Percentiles rank a stretch among this genome's conserved stretches.
phyloP scores from a whole-genome alignment of 2,329 filamentous ascomycete species.

The Xylariaceae sp. region DNA sequence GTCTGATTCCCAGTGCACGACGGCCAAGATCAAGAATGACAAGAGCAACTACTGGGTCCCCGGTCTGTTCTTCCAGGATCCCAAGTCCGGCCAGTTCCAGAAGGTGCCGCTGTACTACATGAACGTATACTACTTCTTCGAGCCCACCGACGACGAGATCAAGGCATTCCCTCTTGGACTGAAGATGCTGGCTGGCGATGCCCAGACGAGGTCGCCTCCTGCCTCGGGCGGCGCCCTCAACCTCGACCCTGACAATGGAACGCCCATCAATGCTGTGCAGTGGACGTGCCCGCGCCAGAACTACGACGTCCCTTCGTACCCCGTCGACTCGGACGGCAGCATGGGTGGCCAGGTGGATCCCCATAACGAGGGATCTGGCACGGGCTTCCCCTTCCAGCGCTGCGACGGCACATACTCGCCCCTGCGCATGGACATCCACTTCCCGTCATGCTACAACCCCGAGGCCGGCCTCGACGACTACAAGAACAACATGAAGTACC shows the following conservation, averaged over 20 bases:
- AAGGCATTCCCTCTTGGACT: constrained; percentile 65
- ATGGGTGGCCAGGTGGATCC: constrained; percentile 51
- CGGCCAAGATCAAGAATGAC: constrained; percentile 62
- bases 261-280: constrained; percentile 46
- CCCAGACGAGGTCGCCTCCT: constrained; percentile 53
- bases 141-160: constrained; percentile 58
- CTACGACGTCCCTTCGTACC: constrained; percentile 48
- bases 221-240: constrained; percentile 43
- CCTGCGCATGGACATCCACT: constrained; percentile 62
- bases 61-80: constrained; percentile 61
- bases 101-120: constrained; percentile 65
- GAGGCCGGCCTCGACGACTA: constrained; percentile 53
- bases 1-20: constrained; percentile 60
- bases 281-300: constrained; percentile 55
- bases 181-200: constrained; percentile 64
- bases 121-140: constrained; percentile 73
- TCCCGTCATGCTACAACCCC: constrained; percentile 70
- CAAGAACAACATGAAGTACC: constrained; percentile 62
- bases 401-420: constrained; percentile 60
- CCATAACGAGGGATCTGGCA: constrained; percentile 49
- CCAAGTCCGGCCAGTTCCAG: constrained; percentile 57
- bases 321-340: constrained; percentile 48
- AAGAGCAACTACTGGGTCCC: constrained; percentile 76
- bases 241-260: constrained; percentile 46
- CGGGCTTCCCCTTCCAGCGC: constrained; percentile 64